These are phyloP conservation scores for Danielozyma ontarioensis DNA, from an alignment of 805 yeast genomes.

Conservation along the genomic window DNA sequence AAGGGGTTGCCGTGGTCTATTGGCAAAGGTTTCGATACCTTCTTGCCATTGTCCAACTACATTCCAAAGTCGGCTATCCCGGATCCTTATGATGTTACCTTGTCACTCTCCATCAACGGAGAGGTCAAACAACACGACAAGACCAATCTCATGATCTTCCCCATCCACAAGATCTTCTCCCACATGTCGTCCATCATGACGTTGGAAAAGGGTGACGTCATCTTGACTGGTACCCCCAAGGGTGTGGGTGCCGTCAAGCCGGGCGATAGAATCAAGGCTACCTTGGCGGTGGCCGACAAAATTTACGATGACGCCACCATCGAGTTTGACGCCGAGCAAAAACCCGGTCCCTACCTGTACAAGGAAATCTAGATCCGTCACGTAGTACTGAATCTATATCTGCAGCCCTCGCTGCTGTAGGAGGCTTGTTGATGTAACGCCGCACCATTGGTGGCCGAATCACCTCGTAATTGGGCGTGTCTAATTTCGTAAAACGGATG, in stretches of 20 bases:
- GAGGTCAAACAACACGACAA: constrained; percentile 64
- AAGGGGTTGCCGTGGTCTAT: constrained; percentile 96
- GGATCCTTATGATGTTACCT: constrained; percentile 67
- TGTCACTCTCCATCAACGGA: constrained; percentile 67
- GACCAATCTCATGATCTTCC: constrained; percentile 82
- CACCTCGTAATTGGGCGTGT: too few species aligned
- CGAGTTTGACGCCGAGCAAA: constrained; percentile 48
- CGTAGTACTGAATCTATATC: too few species aligned
- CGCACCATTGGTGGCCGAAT: too few species aligned
- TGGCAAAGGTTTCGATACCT: constrained; percentile 96
- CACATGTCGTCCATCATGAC: constrained; percentile 89
- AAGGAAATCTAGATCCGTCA: constrained; percentile 19
- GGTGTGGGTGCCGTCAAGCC: constrained; percentile 86
- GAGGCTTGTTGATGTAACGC: too few species aligned
- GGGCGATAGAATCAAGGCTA: constrained; percentile 74
- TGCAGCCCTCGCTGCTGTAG: too few species aligned
- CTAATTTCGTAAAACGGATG: too few species aligned
- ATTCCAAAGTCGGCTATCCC: constrained; percentile 63
- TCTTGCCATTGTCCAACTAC: constrained; percentile 76
- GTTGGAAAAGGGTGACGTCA: constrained; percentile 81
- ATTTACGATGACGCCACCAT: constrained; percentile 47
- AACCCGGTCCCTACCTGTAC: constrained; percentile 42
- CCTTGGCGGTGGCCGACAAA: constrained; percentile 51
- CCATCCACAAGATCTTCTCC: constrained; percentile 73
- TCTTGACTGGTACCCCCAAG: constrained; percentile 94